Evolutionary conservation across 805 yeast species (phyloP).

Genomic region (Hanseniaspora guilliermondii): DNA sequence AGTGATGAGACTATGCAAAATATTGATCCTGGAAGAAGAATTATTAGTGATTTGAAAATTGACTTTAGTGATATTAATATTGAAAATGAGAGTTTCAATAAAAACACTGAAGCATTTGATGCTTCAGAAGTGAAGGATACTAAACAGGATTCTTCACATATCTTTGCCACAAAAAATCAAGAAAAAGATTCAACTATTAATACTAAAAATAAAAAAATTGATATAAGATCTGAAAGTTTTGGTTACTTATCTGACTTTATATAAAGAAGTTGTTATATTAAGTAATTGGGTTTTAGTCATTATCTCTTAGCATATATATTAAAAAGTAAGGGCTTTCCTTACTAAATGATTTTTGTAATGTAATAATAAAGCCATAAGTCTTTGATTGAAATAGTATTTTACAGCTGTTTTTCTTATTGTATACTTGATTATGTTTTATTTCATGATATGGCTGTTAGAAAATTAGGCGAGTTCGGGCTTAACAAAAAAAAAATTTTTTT

Average conservation of each 20-base stretch:
- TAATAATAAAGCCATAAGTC: no score
- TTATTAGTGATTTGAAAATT: slow-evolving; percentile 9
- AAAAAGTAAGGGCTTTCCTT: not conserved
- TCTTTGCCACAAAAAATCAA: not conserved
- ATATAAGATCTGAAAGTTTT: slow-evolving; percentile 12
- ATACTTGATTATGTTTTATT: no score
- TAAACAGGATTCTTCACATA: not conserved
- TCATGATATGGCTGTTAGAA: no score
- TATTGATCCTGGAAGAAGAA: not conserved
- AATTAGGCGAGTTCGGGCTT: no score
- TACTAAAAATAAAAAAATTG: not conserved
- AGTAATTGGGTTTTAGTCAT: not conserved
- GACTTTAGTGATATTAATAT: not conserved
- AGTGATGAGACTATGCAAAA: no score
- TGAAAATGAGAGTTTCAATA: not conserved
- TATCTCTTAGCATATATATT: no score
- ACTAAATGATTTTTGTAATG: no score
- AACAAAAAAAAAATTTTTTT: no score
- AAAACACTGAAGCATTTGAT: not conserved
- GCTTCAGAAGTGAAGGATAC: not conserved
- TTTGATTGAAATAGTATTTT: no score
- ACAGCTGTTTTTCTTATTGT: no score
- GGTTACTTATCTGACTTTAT: slow-evolving; percentile 10
- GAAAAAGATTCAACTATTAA: not conserved
- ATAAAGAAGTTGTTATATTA: not conserved